Evolutionary conservation across 2,329 filamentous ascomycete genomes (phyloP), one percentile per base, ranked within the genome.

Genomic region (Lachnellula hyalina): DNA sequence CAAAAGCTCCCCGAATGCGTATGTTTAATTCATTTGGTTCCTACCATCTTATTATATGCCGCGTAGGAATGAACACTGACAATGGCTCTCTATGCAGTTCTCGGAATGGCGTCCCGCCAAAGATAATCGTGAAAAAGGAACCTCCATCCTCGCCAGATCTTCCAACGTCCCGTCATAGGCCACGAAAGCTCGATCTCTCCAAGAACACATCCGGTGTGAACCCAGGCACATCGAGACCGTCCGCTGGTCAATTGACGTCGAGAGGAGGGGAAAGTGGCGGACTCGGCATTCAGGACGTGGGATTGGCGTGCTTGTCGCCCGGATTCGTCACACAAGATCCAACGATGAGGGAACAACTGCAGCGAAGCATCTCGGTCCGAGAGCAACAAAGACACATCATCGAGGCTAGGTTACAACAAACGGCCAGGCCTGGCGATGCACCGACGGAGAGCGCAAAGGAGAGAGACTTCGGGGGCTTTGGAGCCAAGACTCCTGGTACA

Each of bases 281-380:
- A 21, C 75, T 94, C 38, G 89, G 81, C 42, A 93, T 97, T 68
- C 91, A 96, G 66, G 90, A 96, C 72, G 89, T 97, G 25, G 94
- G 94, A 55, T 80, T 97, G 54, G 93, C 93, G 42, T 99, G 94
- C 67, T 78, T 99, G 53, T 97, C 94, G 2, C 94, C 94, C 0
- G 94, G 94, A 52, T 97, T 99, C 67, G 86, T 95, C 62, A 97
- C 94, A 15, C 89, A 97, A 65, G 91, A 99, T 72, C 93, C 94
- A n/a, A 82, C 88, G 19, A 95, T 96, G 90, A 87, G 94, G 68
- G 90, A 96, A 72, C 92, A 97, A 72, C 77, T 99, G 51, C 91
- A 97, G 73, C 85, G 93, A 63, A 97, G 94, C 72, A 84, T 96
- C 72, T 91, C 89, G 46, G 92, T 99, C 32, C 82, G 92, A 60